A percentile compares a stretch with the other conserved stretches of the same genome.
phyloP scores from a whole-genome alignment of 2,329 filamentous ascomycete species.

The Setomelanomma holmii region DNA sequence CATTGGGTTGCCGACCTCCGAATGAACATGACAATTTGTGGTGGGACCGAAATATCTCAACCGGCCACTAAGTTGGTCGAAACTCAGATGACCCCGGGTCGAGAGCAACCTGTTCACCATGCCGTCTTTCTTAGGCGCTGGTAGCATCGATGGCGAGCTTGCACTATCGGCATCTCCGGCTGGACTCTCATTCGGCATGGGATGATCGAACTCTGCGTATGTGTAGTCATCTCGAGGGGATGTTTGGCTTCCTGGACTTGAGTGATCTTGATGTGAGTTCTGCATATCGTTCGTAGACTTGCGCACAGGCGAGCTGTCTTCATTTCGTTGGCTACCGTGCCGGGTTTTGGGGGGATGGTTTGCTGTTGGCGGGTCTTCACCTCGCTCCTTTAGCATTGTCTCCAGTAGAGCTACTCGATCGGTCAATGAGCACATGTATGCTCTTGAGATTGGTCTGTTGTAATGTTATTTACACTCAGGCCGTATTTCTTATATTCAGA shows the following conservation, averaged over 20 bases:
- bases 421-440: conserved; percentile 65
- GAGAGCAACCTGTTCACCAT: conserved; percentile 59
- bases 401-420: conserved; percentile 62
- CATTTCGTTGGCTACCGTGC: conserved; percentile 42
- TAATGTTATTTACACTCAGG: conserved; percentile 6
- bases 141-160: conserved; percentile 41
- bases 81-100: conserved; percentile 59
- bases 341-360: conserved; percentile 62
- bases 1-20: conserved; percentile 44
- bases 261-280: conserved; percentile 28
- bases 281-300: conserved; percentile 20
- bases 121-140: conserved; percentile 54
- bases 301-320: conserved; percentile 31
- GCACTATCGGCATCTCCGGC: conserved; percentile 34
- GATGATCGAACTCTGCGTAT: conserved; percentile 27
- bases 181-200: conserved; percentile 36
- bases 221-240: conserved; percentile 36
- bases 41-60: conserved; percentile 62
- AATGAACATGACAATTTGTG: conserved; percentile 62
- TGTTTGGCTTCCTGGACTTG: conserved; percentile 40
- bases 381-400: conserved; percentile 59
- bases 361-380: conserved; percentile 59
- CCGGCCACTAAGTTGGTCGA: conserved; percentile 60
- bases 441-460: conserved; percentile 62
- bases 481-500: too few relatives aligned